These are phyloP conservation scores for Alternaria panax DNA, from an alignment of 2,329 filamentous ascomycete genomes.

Conservation along the genomic window DNA sequence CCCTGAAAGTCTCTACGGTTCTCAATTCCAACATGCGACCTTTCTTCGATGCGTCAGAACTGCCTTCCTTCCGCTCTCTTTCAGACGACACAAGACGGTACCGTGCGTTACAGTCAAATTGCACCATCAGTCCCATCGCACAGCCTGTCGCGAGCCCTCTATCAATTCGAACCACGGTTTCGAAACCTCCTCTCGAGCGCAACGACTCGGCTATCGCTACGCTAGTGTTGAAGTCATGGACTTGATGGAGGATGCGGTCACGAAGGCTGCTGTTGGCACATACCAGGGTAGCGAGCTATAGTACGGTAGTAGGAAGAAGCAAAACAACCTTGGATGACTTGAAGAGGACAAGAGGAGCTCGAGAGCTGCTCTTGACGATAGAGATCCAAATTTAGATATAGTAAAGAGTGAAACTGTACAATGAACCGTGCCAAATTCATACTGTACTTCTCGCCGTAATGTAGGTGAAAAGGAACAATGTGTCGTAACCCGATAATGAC, in stretches of 20 bases:
- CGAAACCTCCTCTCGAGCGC: background rate
- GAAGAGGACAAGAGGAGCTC: background rate
- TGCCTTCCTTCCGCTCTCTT: constrained; percentile 5
- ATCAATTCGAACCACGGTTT: background rate
- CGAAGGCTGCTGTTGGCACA: background rate
- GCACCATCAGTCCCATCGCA: background rate
- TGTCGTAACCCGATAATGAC: background rate
- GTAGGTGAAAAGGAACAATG: background rate
- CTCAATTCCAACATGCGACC: constrained; percentile 2
- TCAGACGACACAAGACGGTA: background rate
- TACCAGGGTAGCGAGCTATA: background rate
- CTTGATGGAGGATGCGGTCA: background rate
- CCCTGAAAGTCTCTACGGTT: background rate
- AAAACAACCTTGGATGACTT: background rate
- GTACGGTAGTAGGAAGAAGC: background rate
- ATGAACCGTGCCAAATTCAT: background rate
- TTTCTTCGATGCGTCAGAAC: constrained; percentile 19
- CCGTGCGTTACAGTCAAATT: background rate
- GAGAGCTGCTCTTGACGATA: background rate
- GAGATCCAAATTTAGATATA: background rate
- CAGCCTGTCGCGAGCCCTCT: background rate
- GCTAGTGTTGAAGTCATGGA: background rate
- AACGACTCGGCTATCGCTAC: background rate
- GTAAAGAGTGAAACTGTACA: background rate
- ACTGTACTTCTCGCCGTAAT: background rate